Evolutionary conservation across 768 basidiomycete genomes (phyloP), one percentile per base, ranked within the genome.

Genomic region (Suillus subaureus): DNA sequence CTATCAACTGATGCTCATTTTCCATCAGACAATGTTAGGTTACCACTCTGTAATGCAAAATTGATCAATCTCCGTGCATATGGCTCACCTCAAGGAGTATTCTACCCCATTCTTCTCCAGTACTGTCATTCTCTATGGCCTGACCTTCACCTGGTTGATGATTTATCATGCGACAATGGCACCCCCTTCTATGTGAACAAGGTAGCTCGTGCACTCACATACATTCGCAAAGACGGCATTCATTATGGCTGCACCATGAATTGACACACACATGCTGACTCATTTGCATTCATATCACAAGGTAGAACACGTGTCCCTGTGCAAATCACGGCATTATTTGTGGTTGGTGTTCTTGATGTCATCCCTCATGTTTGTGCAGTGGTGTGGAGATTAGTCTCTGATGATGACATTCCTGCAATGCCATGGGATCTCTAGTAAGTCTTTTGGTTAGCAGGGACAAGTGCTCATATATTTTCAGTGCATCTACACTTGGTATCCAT

Each of bases 391-490:
- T 31, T 62, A 31, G 28, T 39, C 4, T 26, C 45, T 47, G 61
- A 49, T 26, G 16, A 37, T 47, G 12, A 62, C 35, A 33, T 62
- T 26, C 61, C 61, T 26, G 35, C 49, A 37, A 47, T 62, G 61
- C 61, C 61, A 23, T 62, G 61, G 61, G 49, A 52, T n/a, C 61
- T 56, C 37, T 54, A 56, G 61, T 62, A 62, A 62, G 61, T 62
- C 9, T 33, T 51, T 33, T 2, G 2, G 21, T 47, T 47, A 33
- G 28, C 16, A 40, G 35, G 11, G 6, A 31, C 42, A 18, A 31
- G 6, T 8, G 2, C 40, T 61, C 21, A 61, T 43, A 6, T 37
- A 12, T 37, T 28, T 55, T 35, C 37, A 62, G 61, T 15, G 28
- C 61, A 35, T 31, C 61, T 12, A 49, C 43, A 35, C 61, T 62